Base-by-base conservation (phyloP, 1,284 basidiomycete genomes). In the Macrocystidia cucumis region DNA sequence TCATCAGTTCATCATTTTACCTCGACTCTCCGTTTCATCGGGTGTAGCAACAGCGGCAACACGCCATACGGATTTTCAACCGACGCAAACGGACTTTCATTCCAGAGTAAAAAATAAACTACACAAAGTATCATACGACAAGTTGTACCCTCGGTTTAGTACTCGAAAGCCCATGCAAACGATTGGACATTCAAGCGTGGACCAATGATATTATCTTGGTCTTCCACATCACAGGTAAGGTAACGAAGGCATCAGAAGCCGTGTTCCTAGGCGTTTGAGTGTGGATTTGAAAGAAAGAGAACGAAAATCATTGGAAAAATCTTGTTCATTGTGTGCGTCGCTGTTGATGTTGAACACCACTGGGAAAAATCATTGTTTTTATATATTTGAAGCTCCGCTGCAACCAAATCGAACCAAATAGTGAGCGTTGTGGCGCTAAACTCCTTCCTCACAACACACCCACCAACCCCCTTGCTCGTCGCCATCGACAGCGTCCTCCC, bases 181-280 rank as follows among this genome's bases (percentile, higher is more conserved):
- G 62, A 54, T 54, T 67, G 69, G 66, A 52, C 68, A 69, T 63
- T 70, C 74, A 72, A 82, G 78, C 64, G 78, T 82, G 78, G 78
- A 82, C 69, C 68, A 65, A 59, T 68, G 59, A 45, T 18, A 18
- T 18, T 18, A 37, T 27, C 26, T 70, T 43, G 7, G 45, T 81
- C 68, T 82, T 64, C 78, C 78, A 81, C 74, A 49, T 51, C 57
- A 62, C 77, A 63, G 71, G 78, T 78, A 71, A 74, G 76, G 69
- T 52, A 69, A 79, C 78, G 77, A 81, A 69, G 71, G 78, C 78
- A 77, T 45, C 43, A 50, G 49, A 42, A 52, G 73, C 78, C 63
- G 54, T 81, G 78, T 78, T 60, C 69, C 78, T 69, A 78, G 77
- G 78, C 77, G 67, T 59, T 55, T 61, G 72, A 59, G 59, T 60